phyloP scores from a whole-genome alignment of 768 basidiomycete genomes.

The Sporobolomyces phaffii region DNA sequence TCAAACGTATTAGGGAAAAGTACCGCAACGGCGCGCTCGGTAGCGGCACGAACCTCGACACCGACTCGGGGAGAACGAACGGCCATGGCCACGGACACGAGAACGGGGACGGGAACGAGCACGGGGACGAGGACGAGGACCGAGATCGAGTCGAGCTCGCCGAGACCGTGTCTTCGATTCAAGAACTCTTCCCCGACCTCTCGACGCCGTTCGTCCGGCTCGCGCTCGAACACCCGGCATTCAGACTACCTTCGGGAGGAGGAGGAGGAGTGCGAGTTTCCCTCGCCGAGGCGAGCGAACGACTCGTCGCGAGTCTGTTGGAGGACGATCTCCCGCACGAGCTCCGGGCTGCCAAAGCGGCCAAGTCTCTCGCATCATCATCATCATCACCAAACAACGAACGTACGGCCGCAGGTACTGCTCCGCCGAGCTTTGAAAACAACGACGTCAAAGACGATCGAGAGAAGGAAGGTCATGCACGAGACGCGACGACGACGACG shows the following conservation, averaged over 20 bases:
- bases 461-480: slow-evolving; percentile 64
- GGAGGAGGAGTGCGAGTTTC: not conserved
- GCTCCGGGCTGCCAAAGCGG: no score
- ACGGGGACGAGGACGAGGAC: no score
- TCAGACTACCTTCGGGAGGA: slow-evolving; percentile 42
- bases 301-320: not conserved
- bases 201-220: slow-evolving; percentile 54
- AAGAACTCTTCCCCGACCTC: slow-evolving; percentile 68
- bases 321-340: not conserved
- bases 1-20: not conserved
- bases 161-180: slow-evolving; percentile 56
- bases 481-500: no score
- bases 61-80: no score
- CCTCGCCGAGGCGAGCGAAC: not conserved
- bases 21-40: no score
- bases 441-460: slow-evolving; percentile 37
- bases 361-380: no score
- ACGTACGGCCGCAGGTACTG: slow-evolving; percentile 39
- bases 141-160: not conserved
- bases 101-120: no score
- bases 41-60: no score
- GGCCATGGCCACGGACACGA: no score
- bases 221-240: slow-evolving; percentile 7
- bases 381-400: not conserved
- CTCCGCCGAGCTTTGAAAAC: no score